phyloP scores from a whole-genome alignment of 2,329 filamentous ascomycete genomes.

The Phoma herbarum region DNA sequence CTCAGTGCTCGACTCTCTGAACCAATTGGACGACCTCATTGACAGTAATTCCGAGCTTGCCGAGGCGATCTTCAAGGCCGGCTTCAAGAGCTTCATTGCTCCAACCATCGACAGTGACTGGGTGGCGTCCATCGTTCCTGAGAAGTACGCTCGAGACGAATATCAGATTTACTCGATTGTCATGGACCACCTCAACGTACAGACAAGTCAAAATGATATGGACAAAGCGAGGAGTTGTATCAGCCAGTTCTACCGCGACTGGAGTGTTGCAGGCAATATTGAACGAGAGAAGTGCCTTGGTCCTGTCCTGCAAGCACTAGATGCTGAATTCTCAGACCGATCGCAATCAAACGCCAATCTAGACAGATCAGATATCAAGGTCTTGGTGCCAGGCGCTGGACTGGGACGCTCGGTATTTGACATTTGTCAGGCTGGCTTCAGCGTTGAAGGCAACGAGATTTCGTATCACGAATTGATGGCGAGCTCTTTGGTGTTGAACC shows the following conservation, averaged over 20 bases:
- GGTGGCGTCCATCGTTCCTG: conserved; percentile 43
- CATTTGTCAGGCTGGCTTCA: conserved; percentile 75
- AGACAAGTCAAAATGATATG: conserved; percentile 76
- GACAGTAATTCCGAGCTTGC: conserved; percentile 87
- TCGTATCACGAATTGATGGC: conserved; percentile 96
- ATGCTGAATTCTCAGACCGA: conserved; percentile 53
- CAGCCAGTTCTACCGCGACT: conserved; percentile 93
- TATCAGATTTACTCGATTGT: conserved; percentile 53
- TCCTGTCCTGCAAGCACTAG: conserved; percentile 74
- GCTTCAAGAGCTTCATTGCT: conserved; percentile 47
- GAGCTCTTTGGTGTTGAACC: conserved; percentile 78
- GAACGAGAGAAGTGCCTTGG: conserved; percentile 83
- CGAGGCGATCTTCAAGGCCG: conserved; percentile 72
- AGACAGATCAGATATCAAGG: conserved; percentile 60
- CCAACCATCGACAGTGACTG: conserved; percentile 45
- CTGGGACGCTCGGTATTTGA: conserved; percentile 91
- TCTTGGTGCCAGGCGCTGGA: conserved; percentile 90
- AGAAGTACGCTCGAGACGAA: conserved; percentile 41
- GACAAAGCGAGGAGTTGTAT: conserved; percentile 94
- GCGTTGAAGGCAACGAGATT: conserved; percentile 88
- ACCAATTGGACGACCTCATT: conserved; percentile 84
- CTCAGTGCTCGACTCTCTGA: conserved; percentile 79
- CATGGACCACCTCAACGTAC: conserved; percentile 72
- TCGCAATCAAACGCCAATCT: conserved; percentile 23
- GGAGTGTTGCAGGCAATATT: conserved; percentile 77